Conservation (phyloP, 352 stramenopile genomes). For the Pilasporangium apinafurcum region DNA sequence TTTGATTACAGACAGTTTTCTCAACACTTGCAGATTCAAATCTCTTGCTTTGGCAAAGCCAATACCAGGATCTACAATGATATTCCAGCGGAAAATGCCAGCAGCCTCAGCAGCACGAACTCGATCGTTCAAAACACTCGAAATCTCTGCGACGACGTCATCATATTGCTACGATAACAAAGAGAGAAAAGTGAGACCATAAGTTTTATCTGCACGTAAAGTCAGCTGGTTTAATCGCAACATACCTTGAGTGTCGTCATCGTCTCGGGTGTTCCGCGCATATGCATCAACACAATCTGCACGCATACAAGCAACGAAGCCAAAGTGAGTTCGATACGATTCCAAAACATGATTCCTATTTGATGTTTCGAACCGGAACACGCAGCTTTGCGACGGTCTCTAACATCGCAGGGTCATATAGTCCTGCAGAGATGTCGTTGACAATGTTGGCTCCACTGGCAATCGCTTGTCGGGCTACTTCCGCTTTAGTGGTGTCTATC, state of each 20-base stretch:
- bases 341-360: not conserved
- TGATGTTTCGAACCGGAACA: constrained; percentile 56
- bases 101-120: constrained; percentile 67
- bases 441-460: constrained; percentile 93
- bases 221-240: not conserved
- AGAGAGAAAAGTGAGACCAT: not conserved
- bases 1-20: constrained; percentile 60
- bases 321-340: not conserved
- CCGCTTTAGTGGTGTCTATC: constrained; percentile 95
- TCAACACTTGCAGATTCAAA: constrained; percentile 90
- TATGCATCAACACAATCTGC: constrained; percentile 96
- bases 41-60: constrained; percentile 95
- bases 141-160: constrained; percentile 88
- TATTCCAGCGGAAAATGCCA: constrained; percentile 92
- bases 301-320: constrained; percentile 2
- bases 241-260: constrained; percentile 88
- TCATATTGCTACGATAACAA: constrained; percentile 68
- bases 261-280: constrained; percentile 93
- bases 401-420: constrained; percentile 92
- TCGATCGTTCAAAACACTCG: constrained; percentile 61
- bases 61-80: constrained; percentile 96
- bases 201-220: not conserved
- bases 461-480: constrained; percentile 87
- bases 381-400: constrained; percentile 69
- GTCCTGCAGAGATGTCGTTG: constrained; percentile 96